Evolutionary conservation across 345 rosid genomes (phyloP), one percentile per base, ranked within the genome.

Genomic region (Brassica nigra): DNA sequence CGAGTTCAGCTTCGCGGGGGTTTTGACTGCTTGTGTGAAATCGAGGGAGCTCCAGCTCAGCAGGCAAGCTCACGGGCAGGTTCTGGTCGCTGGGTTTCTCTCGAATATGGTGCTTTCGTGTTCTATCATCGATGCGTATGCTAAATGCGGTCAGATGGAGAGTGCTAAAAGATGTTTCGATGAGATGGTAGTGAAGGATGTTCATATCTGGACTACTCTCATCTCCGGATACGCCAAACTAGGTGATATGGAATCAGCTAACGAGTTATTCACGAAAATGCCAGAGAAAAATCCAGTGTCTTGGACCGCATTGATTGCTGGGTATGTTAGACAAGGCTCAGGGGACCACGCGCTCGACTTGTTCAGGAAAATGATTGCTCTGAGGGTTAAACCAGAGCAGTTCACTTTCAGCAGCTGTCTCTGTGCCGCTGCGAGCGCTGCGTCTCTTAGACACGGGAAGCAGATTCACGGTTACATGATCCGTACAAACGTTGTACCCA

Each of bases 261-360:
- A 52, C 4, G 82, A 83, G 73, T 62, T 89, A 42, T 94, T 91
- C 59, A 71, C 83, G 70, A 74, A 77, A 84, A 89, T 91, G 97
- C 95, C 94, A 5, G 77, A 67, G 73, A 89, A 86, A 74, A 91
- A 86, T 71, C 81, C 88, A 0, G 86, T 91, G 18, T 83, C 97
- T 1, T 90, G 96, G 97, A 94, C 94, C 0, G 84, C 94, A 78
- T 80, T 94, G 83, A 94, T 94, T 84, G 76, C 91, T 10, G 94
- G 98, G 36, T 87, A 88, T 80, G 89, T 85, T 76, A 86, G 95
- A 58, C 86, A 85, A 77, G 92, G 91, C 58, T 74, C 85, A 49
- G 88, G 86, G 23, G 59, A 82, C 11, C 74, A 75, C 29, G 91
- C 90, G 1, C 90, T 90, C 58, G 80, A 84, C 31, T 55, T 90